Evolutionary conservation across 2,329 filamentous ascomycete species (phyloP).

Genomic region (Fusarium udum): DNA sequence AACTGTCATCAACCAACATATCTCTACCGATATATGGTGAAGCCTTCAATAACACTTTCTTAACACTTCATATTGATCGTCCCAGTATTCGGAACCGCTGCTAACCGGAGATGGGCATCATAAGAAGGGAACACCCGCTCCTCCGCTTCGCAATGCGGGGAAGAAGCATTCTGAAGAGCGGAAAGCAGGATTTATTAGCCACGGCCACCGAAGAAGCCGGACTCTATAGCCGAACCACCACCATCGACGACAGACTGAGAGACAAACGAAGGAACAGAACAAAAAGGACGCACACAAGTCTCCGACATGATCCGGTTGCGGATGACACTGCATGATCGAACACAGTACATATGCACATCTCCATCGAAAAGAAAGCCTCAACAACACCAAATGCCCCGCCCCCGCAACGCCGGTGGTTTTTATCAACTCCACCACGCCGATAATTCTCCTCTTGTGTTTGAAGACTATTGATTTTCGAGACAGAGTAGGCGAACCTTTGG

Average conservation of each 20-base stretch:
- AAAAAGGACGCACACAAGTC: background rate
- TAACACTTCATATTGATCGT: background rate
- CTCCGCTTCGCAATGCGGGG: conserved; percentile 34
- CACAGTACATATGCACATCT: conserved; percentile 17
- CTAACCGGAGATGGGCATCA: conserved; percentile 16
- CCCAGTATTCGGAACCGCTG: background rate
- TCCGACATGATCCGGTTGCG: conserved; percentile 29
- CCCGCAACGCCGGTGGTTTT: conserved; percentile 29
- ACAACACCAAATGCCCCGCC: conserved; percentile 25
- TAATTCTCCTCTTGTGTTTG: conserved; percentile 8
- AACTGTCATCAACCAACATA: background rate
- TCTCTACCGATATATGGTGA: background rate
- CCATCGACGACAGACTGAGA: background rate
- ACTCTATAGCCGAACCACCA: conserved; percentile 11
- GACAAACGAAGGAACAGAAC: background rate
- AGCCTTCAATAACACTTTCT: background rate
- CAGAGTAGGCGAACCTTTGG: background rate
- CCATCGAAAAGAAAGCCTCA: background rate
- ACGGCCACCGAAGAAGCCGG: conserved; percentile 5
- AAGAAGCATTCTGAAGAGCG: background rate
- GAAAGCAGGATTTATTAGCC: conserved; percentile 4
- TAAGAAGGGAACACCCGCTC: conserved; percentile 24
- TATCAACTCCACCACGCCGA: conserved; percentile 29
- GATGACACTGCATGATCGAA: conserved; percentile 28
- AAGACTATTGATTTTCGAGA: background rate